Percentiles rank a stretch among this genome's conserved stretches.
phyloP scores from a whole-genome alignment of 129 eudicot species.

The Flaveria linearis region DNA sequence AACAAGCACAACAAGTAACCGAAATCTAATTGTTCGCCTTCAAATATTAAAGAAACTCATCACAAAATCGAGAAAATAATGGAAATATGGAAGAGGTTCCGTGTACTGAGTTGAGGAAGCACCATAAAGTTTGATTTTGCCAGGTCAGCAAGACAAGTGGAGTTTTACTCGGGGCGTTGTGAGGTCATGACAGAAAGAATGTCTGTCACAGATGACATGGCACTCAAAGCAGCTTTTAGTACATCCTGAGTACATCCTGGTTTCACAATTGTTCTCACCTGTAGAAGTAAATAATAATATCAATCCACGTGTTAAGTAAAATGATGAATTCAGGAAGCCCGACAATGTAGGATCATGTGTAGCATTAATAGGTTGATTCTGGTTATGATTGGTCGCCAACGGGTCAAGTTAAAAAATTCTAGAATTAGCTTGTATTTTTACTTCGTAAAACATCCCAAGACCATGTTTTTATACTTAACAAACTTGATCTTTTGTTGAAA shows the following conservation, averaged over 20 bases:
- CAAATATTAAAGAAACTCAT: constrained; percentile 21
- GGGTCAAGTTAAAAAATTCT: neutral
- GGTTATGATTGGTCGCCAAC: neutral
- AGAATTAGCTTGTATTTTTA: neutral
- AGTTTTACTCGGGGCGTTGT: constrained; percentile 30
- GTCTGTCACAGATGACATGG: constrained; percentile 85
- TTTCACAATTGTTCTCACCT: constrained; percentile 87
- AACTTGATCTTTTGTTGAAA: neutral
- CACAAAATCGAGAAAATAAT: constrained; percentile 28
- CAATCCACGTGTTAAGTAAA: neutral
- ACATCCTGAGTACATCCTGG: constrained; percentile 98
- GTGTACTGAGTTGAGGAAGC: constrained; percentile 19
- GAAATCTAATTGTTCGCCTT: constrained; percentile 30
- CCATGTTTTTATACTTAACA: no score
- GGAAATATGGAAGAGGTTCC: neutral
- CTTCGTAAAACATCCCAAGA: neutral
- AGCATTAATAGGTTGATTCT: neutral
- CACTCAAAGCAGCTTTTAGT: constrained; percentile 81
- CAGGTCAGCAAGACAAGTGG: constrained; percentile 6
- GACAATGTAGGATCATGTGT: neutral
- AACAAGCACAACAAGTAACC: neutral
- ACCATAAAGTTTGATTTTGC: constrained; percentile 2
- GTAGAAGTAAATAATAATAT: constrained; percentile 10
- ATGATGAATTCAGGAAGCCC: neutral
- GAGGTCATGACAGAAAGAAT: constrained; percentile 81